Conservation (phyloP, 2,329 filamentous ascomycete genomes). For the Botrytis galanthina region DNA sequence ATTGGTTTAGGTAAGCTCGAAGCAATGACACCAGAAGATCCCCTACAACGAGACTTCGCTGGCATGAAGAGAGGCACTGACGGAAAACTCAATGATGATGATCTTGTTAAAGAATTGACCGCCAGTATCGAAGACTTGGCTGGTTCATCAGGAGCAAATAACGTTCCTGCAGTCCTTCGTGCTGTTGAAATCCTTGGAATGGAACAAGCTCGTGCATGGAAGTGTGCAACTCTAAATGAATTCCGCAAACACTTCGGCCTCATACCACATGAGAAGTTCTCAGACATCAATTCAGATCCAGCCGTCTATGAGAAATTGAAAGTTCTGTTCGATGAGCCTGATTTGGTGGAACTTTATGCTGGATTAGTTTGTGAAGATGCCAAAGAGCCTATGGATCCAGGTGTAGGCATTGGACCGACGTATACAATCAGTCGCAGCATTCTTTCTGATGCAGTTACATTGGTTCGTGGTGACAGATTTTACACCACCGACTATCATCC, state of each 20-base stretch:
- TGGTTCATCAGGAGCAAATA: slow-evolving; percentile 64
- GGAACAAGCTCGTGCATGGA: slow-evolving; percentile 71
- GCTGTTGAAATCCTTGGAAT: slow-evolving; percentile 79
- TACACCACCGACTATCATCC: slow-evolving; percentile 51
- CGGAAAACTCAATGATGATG: slow-evolving; percentile 70
- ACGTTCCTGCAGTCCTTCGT: slow-evolving; percentile 71
- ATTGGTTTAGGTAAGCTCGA: slow-evolving; percentile 63
- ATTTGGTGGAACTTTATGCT: slow-evolving; percentile 65
- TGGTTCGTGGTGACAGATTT: slow-evolving; percentile 57
- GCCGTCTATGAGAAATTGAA: slow-evolving; percentile 63
- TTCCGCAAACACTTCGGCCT: slow-evolving; percentile 80
- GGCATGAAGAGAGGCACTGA: slow-evolving; percentile 61
- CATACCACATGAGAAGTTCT: slow-evolving; percentile 71
- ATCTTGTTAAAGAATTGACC: slow-evolving; percentile 68
- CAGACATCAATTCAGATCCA: slow-evolving; percentile 78
- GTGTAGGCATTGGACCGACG: slow-evolving; percentile 49
- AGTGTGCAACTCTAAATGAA: slow-evolving; percentile 70
- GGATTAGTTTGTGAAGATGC: slow-evolving; percentile 59
- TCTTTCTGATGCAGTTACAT: slow-evolving; percentile 56
- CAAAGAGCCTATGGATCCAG: slow-evolving; percentile 49
- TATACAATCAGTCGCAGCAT: slow-evolving; percentile 54
- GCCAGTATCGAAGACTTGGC: slow-evolving; percentile 70
- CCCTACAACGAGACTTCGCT: slow-evolving; percentile 64
- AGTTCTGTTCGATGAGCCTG: slow-evolving; percentile 60
- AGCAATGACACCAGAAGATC: slow-evolving; percentile 59